Conservation (phyloP, 2,329 filamentous ascomycete genomes). For the Botrytis elliptica region DNA sequence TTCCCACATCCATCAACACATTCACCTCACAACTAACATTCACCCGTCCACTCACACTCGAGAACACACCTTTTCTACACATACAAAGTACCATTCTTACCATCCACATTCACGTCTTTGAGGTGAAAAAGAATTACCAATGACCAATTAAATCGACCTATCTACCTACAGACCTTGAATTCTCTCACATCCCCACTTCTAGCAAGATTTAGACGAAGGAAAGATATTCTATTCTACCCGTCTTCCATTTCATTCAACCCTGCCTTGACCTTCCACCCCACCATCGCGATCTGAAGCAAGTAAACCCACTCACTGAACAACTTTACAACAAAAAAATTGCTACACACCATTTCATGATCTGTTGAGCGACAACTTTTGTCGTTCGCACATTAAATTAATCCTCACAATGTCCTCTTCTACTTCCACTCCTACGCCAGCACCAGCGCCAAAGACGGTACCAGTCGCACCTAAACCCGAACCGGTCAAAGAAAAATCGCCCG, state of each 20-base stretch:
- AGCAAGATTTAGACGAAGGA: conserved; percentile 5
- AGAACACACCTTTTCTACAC: neutral
- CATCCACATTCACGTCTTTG: neutral
- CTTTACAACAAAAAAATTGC: conserved; percentile 7
- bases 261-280: conserved; percentile 17
- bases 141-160: neutral
- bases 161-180: neutral
- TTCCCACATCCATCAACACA: neutral
- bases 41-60: neutral
- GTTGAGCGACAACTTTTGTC: conserved; percentile 15
- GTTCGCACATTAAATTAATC: neutral
- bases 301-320: conserved; percentile 9
- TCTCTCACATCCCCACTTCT: neutral
- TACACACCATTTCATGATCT: neutral
- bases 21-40: neutral
- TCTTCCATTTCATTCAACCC: conserved; percentile 8
- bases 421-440: neutral
- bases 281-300: conserved; percentile 16
- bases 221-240: neutral
- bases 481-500: conserved; percentile 11
- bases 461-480: conserved; percentile 8
- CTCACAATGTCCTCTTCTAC: conserved; percentile 14
- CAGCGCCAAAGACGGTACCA: neutral
- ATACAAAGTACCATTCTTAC: neutral
- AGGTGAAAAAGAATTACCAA: neutral